Conservation (phyloP, 2,329 filamentous ascomycete species). For the Colletotrichum cuscutae region DNA sequence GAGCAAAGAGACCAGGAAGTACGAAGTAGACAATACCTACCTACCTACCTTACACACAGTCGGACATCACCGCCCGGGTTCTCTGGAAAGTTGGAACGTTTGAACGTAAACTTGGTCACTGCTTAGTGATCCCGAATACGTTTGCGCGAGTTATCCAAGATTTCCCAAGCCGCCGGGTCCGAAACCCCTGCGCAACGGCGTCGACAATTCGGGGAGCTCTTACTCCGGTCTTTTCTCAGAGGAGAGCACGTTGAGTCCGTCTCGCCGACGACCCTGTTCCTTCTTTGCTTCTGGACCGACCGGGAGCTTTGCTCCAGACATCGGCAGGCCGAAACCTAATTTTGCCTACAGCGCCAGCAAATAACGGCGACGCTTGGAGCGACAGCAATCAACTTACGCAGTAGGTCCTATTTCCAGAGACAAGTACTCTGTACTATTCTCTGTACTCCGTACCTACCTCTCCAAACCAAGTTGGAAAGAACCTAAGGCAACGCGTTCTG, state of each 20-base stretch:
- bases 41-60: neutral
- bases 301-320: conserved; percentile 28
- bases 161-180: conserved; percentile 5
- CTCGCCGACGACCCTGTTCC: neutral
- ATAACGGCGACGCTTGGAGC: neutral
- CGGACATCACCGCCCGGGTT: neutral
- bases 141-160: conserved; percentile 1
- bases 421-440: neutral
- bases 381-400: neutral
- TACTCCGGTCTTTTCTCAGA: neutral
- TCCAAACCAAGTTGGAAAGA: neutral
- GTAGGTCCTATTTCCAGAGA: neutral
- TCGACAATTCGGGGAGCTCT: neutral
- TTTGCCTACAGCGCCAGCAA: neutral
- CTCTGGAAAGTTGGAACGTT: neutral
- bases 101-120: neutral
- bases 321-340: conserved; percentile 13
- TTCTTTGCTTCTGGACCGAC: neutral
- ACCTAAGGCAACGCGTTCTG: neutral
- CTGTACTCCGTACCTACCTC: neutral
- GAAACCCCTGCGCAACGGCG: conserved; percentile 10
- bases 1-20: neutral
- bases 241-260: neutral
- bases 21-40: neutral
- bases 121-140: neutral